A percentile compares a stretch with the other conserved stretches of the same genome.
Evolutionary conservation across 1,139 yeast species (phyloP).

Genomic region (Maudiozyma humilis): DNA sequence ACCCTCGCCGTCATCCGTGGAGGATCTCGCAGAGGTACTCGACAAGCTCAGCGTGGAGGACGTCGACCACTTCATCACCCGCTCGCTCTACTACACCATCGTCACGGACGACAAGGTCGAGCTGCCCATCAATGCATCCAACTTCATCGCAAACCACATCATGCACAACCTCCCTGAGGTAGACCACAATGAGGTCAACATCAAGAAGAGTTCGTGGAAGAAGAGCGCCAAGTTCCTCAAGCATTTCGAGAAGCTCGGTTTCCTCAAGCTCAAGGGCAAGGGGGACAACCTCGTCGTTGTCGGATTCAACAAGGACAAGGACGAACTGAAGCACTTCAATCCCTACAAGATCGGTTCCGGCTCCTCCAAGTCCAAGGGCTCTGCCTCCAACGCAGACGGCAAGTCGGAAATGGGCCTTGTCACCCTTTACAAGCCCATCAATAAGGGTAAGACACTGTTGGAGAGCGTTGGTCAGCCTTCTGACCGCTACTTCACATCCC

Average conservation of each 20-base stretch:
- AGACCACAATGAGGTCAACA: conserved; percentile 46
- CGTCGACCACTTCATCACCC: conserved; percentile 65
- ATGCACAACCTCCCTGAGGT: conserved; percentile 58
- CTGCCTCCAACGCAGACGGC: conserved; percentile 9
- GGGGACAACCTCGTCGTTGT: conserved; percentile 62
- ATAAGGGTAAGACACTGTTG: conserved; percentile 43
- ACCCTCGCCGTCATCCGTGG: conserved; percentile 2
- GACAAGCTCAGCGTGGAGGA: conserved; percentile 51
- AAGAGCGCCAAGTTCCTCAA: conserved; percentile 79
- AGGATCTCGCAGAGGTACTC: conserved; percentile 29
- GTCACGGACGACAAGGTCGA: conserved; percentile 45
- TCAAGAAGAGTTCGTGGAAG: conserved; percentile 84
- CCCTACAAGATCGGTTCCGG: conserved; percentile 38
- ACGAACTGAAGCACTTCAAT: conserved; percentile 49
- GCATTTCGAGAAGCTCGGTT: conserved; percentile 69
- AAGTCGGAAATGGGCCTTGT: conserved; percentile 28
- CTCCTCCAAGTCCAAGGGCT: conserved; percentile 3
- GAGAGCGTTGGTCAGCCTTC: conserved; percentile 35
- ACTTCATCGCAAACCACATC: conserved; percentile 62
- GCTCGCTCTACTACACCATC: conserved; percentile 62
- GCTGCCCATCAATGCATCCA: conserved; percentile 60
- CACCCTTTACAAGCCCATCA: conserved; percentile 48
- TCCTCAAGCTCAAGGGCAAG: conserved; percentile 61
- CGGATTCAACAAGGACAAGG: conserved; percentile 42
- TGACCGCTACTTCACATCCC: conserved; percentile 41